phyloP scores from a whole-genome alignment of 805 yeast genomes.

The Kockiozyma suomiensis region DNA sequence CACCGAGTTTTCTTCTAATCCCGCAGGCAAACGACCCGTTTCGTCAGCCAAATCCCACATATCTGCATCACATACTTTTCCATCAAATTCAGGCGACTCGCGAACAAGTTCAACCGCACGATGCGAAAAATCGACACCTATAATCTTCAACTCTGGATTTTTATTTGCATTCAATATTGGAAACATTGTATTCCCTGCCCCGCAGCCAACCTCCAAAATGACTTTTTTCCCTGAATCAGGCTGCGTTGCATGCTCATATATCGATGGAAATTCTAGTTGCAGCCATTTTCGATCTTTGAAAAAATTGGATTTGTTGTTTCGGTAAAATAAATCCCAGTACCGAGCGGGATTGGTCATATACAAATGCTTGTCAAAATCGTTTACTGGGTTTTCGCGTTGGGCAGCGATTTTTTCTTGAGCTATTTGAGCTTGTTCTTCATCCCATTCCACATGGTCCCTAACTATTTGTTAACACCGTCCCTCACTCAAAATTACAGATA shows the following conservation, averaged over 20 bases:
- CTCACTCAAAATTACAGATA: too few species aligned
- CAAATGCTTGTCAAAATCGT: constrained; percentile 74
- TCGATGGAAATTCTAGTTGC: constrained; percentile 85
- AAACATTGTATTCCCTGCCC: constrained; percentile 96
- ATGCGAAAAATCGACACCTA: constrained; percentile 87
- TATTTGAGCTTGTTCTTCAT: constrained; percentile 76
- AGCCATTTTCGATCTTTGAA: constrained; percentile 97
- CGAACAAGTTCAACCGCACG: constrained; percentile 87
- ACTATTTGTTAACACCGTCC: background rate
- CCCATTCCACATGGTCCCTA: constrained; percentile 96
- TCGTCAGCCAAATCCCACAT: constrained; percentile 95
- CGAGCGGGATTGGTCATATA: constrained; percentile 87
- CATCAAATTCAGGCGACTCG: constrained; percentile 54
- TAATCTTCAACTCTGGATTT: constrained; percentile 70
- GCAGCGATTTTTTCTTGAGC: constrained; percentile 73
- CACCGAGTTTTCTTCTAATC: constrained; percentile 75
- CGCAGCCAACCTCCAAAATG: constrained; percentile 93
- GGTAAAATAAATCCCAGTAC: constrained; percentile 93
- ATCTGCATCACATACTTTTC: constrained; percentile 70
- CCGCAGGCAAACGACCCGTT: constrained; percentile 76
- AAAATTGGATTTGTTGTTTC: constrained; percentile 87
- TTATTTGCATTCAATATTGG: constrained; percentile 83
- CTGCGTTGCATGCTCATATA: constrained; percentile 71
- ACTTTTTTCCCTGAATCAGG: constrained; percentile 68
- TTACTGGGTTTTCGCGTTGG: constrained; percentile 83